These are phyloP conservation scores for Chaetomium cochliodes DNA, from an alignment of 495 filamentous ascomycete genomes.

Conservation along the genomic window DNA sequence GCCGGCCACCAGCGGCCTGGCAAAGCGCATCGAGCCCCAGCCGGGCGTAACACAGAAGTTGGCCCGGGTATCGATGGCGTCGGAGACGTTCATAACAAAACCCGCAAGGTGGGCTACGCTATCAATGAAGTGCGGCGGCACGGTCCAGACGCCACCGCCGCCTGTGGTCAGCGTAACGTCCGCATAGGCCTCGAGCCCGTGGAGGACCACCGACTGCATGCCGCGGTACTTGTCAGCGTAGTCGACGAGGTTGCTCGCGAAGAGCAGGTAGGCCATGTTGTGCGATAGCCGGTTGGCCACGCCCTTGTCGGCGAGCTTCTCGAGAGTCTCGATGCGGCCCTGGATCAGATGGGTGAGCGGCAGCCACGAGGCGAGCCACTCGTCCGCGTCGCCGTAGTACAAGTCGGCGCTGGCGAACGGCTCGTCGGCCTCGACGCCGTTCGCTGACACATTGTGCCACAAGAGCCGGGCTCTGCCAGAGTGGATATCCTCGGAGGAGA, in stretches of 20 bases:
- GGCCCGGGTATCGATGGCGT: conserved; percentile 65
- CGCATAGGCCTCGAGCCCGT: conserved; percentile 71
- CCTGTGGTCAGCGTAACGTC: conserved; percentile 23
- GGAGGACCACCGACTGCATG: conserved; percentile 73
- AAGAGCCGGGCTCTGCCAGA: conserved; percentile 26
- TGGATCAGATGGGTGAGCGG: conserved; percentile 58
- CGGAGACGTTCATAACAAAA: conserved; percentile 78
- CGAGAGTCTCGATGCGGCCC: conserved; percentile 51
- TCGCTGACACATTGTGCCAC: conserved; percentile 28
- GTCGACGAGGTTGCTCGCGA: conserved; percentile 62
- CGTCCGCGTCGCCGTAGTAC: conserved; percentile 46
- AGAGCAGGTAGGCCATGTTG: conserved; percentile 69
- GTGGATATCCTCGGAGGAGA: conserved; percentile 30
- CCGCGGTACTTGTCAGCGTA: conserved; percentile 67
- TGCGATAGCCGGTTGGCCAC: background rate
- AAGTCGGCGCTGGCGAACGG: conserved; percentile 49
- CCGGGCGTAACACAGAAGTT: conserved; percentile 75
- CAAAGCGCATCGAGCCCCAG: conserved; percentile 71
- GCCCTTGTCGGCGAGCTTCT: conserved; percentile 56
- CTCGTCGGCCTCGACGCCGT: conserved; percentile 26
- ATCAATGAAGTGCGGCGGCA: conserved; percentile 72
- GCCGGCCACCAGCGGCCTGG: conserved; percentile 58
- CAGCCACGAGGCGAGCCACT: no score
- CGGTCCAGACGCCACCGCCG: conserved; percentile 21
- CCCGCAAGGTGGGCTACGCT: conserved; percentile 66